Base-by-base conservation (phyloP, 2,329 filamentous ascomycete genomes). In the Cordyceps farinosa region DNA sequence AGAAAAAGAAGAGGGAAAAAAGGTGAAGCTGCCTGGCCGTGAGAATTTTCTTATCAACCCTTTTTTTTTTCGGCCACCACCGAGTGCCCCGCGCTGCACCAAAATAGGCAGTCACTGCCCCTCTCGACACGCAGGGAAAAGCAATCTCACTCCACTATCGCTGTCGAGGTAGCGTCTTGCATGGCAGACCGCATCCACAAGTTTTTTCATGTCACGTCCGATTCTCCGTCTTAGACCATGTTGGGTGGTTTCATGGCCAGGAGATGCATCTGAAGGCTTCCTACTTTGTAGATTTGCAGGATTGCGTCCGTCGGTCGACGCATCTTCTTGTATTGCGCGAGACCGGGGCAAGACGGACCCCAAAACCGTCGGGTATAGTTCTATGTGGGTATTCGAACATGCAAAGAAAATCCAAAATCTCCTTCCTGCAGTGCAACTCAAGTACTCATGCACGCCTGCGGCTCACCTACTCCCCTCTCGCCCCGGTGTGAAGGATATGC, bases 1-100 rank as follows among this genome's bases (percentile, higher is more conserved):
- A 65, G 52, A 56, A 65, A 38, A 44, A 64, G 56, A 63, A 50
- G 53, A 36, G 55, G 42, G 36, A 56, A 62, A 52, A 34, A 48
- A 36, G 22, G 30, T 45, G 42, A 34, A 40, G 45, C 54, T 44
- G 54, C 22, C 53, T 38, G 48, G 29, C 48, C 45, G 54, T 22
- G 61, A 63, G 61, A 59, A 59, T 45, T 63, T 63, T 63, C 53
- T 38, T 36, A 29, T 30, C 54, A 36, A 58, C 59, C 53, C 36
- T 47, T 58, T 63, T 63, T 63, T 58, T 59, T 56, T 48, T 17
- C 42, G 30, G 32, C 51, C 51, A 48, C 51, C 42, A 42, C 30
- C 9, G 51, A 53, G 32, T 55, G 59, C 59, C 59, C 59, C 59
- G 59, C 59, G 51, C 59, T 55, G 59, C 40, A 30, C 59, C 42